These are phyloP conservation scores for Hypoxylon crocopeplum DNA, from an alignment of 495 filamentous ascomycete species.

Conservation along the genomic window DNA sequence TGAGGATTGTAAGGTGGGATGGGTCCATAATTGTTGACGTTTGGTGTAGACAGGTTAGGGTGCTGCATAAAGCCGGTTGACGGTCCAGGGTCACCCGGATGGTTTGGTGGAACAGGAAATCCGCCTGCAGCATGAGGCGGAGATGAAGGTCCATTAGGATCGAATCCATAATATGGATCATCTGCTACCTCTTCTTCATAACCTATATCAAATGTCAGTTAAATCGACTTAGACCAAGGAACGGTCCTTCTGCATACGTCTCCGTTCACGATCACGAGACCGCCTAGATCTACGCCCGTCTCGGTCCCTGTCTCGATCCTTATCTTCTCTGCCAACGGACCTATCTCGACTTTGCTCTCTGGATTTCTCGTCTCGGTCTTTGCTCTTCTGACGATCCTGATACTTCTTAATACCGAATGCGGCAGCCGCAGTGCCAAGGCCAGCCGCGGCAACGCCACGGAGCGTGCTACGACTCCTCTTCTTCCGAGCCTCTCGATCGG, in stretches of 20 bases:
- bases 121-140: constrained; percentile 62
- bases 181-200: constrained; percentile 50
- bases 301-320: constrained; percentile 33
- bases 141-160: constrained; percentile 48
- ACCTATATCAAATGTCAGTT: constrained; percentile 40
- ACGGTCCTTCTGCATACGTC: constrained; percentile 45
- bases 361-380: constrained; percentile 44
- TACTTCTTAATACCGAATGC: constrained; percentile 80
- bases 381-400: constrained; percentile 46
- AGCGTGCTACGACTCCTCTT: constrained; percentile 68
- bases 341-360: constrained; percentile 39
- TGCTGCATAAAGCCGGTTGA: constrained; percentile 49
- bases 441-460: constrained; percentile 71
- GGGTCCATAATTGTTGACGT: constrained; percentile 37
- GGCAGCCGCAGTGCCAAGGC: constrained; percentile 72
- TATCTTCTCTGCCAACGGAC: constrained; percentile 22
- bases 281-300: constrained; percentile 31
- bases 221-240: background rate
- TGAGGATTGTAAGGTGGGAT: constrained; percentile 45
- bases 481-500: constrained; percentile 57
- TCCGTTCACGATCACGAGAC: constrained; percentile 49
- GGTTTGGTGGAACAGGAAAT: constrained; percentile 44
- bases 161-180: constrained; percentile 45
- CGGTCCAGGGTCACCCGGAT: constrained; percentile 18
- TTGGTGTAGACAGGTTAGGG: constrained; percentile 45